Percentiles rank a stretch among this genome's conserved stretches.
These are phyloP conservation scores for Physcomitrellopsis africana DNA, from an alignment of 225 moss, liverwort and hornwort species.

Conservation along the genomic window DNA sequence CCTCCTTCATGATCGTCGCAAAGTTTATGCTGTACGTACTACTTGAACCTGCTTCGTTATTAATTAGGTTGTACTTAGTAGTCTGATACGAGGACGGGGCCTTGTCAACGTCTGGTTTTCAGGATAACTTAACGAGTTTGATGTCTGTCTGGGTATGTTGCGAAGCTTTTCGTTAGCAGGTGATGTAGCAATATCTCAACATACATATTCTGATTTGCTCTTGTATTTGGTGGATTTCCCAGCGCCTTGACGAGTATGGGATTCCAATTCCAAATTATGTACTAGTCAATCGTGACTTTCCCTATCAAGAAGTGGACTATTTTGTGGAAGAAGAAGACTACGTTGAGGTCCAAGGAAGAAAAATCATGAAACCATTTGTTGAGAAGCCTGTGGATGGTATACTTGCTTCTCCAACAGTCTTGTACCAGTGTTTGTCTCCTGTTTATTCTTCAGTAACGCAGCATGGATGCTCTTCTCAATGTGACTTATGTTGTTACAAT, in stretches of 20 bases:
- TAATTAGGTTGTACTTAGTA: conserved; percentile 25
- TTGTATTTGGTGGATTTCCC: conserved; percentile 31
- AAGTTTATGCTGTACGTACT: conserved; percentile 88
- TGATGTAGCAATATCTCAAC: conserved; percentile 20
- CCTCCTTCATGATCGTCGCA: conserved; percentile 96
- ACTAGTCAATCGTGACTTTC: conserved; percentile 85
- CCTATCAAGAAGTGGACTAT: conserved; percentile 83
- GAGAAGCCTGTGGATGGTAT: conserved; percentile 99
- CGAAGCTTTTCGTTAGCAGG: background rate
- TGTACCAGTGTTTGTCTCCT: background rate
- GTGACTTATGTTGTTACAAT: conserved; percentile 15
- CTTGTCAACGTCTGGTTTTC: conserved; percentile 14
- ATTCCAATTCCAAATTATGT: conserved; percentile 89
- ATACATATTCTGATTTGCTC: conserved; percentile 6
- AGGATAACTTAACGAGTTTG: conserved; percentile 8
- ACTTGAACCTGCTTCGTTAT: conserved; percentile 26
- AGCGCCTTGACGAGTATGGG: conserved; percentile 88
- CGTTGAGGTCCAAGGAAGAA: conserved; percentile 88
- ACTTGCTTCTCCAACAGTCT: conserved; percentile 17
- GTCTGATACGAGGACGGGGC: background rate
- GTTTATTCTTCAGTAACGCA: conserved; percentile 1
- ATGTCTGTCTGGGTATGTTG: conserved; percentile 13
- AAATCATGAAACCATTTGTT: conserved; percentile 93
- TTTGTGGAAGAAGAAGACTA: conserved; percentile 98
- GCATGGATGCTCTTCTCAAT: conserved; percentile 10